Base-by-base conservation (phyloP, 192 early-diverging fungal species). In the Podochytrium sp. region DNA sequence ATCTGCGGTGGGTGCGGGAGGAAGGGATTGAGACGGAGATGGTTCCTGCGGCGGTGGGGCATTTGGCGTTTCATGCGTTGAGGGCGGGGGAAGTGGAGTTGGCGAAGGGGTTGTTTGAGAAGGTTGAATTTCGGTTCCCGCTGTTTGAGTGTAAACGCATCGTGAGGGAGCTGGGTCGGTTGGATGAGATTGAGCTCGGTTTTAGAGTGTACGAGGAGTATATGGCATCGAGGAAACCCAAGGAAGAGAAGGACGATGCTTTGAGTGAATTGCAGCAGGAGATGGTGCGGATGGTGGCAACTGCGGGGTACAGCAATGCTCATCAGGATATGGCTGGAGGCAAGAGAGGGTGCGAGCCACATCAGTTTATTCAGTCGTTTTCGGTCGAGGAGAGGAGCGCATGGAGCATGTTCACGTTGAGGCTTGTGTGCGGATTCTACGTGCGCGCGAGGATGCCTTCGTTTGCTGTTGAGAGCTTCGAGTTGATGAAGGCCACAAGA, bases 91-190 rank as follows among this genome's bases (percentile, higher is more conserved):
- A 69, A n/a, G 4, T 38, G 1, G 6, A 30, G 27, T 38, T 69
- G 5, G 66, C 66, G 5, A 23, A 12, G 6, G 50, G 55, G n/a
- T 29, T 69, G 50, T 38, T 69, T 51, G 52, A 69, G 33, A 69
- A 51, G 23, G 7, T 34, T 7, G 34, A 69, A 2, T 69, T 33
- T 53, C 30, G 12, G 12, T 3, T 61, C 14, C 40, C 40, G 20
- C 14, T 14, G 6, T 14, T 20, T 32, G 32, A 38, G 1, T 41
- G 18, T 39, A 29, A 34, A 55, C 10, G n/a, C 5, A 37, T 69
- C n/a, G 16, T 69, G 2, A 1, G 16, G n/a, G 66, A 69, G n/a
- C 2, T 52, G 1, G 47, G 2, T 7, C n/a, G 30, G 34, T 34
- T 55, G 6, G 66, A 35, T 18, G 14, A 30, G 6, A 38, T 38